Percentiles rank a stretch among this genome's conserved stretches.
Conservation (phyloP, 176 grass and related monocot species). For the Zea luxurians region DNA sequence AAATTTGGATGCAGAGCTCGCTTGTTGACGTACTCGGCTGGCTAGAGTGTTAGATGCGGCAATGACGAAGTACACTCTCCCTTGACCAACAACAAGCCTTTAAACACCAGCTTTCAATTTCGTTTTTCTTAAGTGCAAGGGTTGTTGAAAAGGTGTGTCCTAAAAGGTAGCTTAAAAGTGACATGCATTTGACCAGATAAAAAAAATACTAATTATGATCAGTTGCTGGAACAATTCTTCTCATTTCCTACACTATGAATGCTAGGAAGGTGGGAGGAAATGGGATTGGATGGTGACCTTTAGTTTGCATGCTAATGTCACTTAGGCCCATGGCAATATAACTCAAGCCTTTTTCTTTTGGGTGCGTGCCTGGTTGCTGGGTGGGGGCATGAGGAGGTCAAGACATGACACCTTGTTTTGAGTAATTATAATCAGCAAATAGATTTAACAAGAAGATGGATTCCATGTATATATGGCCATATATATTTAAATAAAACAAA, state of each 20-base stretch:
- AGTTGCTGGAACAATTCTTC: not conserved
- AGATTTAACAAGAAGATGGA: no score
- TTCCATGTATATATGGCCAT: no score
- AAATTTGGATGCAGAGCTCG: not conserved
- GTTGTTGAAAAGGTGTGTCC: constrained; percentile 36
- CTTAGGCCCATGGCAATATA: not conserved
- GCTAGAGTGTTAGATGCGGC: not conserved
- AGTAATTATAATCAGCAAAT: not conserved
- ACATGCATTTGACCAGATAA: not conserved
- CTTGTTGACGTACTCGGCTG: not conserved
- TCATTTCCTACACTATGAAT: not conserved
- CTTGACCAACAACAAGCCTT: not conserved
- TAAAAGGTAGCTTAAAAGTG: constrained; percentile 21
- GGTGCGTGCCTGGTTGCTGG: no score
- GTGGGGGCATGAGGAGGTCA: not conserved
- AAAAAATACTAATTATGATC: not conserved
- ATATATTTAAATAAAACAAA: no score
- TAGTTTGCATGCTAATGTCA: not conserved
- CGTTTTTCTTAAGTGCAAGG: not conserved
- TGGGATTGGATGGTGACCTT: not conserved
- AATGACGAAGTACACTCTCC: not conserved
- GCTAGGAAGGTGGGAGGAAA: constrained; percentile 26
- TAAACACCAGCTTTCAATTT: not conserved
- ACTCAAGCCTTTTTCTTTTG: not conserved
- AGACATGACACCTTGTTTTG: not conserved